Evolutionary conservation across 108 stramenopile genomes (phyloP).

Genomic region (Pseudonitzschia multistriata): DNA sequence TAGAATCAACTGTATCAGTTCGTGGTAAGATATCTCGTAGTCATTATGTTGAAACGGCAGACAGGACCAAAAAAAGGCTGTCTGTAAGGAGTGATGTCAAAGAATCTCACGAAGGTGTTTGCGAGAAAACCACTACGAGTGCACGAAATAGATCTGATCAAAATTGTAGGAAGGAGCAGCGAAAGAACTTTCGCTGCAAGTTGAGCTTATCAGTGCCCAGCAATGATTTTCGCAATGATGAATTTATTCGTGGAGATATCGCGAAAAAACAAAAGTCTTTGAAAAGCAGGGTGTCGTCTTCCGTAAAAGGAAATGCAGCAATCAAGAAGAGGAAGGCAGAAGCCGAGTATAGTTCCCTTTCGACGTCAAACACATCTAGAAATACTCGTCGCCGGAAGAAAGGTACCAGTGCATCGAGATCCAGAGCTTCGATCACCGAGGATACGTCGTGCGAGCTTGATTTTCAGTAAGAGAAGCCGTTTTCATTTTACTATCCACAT

Average conservation of each 20-base stretch:
- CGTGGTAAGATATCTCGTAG: neutral
- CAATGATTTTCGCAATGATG: neutral
- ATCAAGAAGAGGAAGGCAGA: slow-evolving; percentile 7
- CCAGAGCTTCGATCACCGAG: neutral
- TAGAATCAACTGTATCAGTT: neutral
- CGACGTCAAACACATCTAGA: neutral
- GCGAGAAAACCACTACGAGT: neutral
- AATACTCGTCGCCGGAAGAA: slow-evolving; percentile 30
- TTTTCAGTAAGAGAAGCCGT: neutral
- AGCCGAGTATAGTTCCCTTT: slow-evolving; percentile 2
- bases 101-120: neutral
- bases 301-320: neutral
- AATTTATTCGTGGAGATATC: neutral
- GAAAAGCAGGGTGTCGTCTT: neutral
- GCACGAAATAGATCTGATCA: neutral
- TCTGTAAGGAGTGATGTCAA: neutral
- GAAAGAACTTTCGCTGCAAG: neutral
- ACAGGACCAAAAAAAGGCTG: neutral
- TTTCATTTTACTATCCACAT: no score
- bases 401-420: neutral
- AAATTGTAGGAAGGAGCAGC: neutral
- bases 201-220: neutral
- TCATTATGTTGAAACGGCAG: neutral
- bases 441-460: slow-evolving; percentile 6
- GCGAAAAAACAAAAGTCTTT: neutral